Conservation (phyloP, 2,329 filamentous ascomycete genomes). For the Colletotrichum neosansevieriae region DNA sequence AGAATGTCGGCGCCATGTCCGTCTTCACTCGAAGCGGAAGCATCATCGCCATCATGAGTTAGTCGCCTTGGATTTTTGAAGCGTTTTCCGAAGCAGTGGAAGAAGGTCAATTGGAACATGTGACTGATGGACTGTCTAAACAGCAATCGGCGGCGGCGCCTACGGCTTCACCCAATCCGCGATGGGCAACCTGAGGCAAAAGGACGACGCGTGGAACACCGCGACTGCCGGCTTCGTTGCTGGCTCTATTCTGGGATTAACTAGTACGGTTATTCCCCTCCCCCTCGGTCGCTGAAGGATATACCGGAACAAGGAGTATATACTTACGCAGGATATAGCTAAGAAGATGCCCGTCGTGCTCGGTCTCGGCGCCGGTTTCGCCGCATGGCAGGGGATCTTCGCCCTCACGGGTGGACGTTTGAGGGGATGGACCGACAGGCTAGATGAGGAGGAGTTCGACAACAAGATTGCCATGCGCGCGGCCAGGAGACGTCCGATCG, state of each 20-base stretch:
- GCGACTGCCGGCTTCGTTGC: conserved; percentile 81
- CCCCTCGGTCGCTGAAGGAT: conserved; percentile 10
- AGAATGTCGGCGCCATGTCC: conserved; percentile 84
- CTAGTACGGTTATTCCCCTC: conserved; percentile 66
- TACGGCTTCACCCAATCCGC: conserved; percentile 84
- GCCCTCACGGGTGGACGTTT: conserved; percentile 76
- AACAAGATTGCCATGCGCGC: conserved; percentile 80
- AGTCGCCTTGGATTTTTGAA: neutral
- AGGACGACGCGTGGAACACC: conserved; percentile 82
- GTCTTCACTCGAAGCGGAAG: conserved; percentile 84
- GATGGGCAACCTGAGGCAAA: conserved; percentile 86
- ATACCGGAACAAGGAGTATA: neutral
- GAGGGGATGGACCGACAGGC: conserved; percentile 57
- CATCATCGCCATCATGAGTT: conserved; percentile 66
- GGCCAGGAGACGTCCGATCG: conserved; percentile 78
- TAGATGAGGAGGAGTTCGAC: conserved; percentile 77
- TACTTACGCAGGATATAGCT: conserved; percentile 44
- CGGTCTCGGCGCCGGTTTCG: conserved; percentile 72
- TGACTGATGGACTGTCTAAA: conserved; percentile 11
- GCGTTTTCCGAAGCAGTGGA: neutral
- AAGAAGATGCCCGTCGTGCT: conserved; percentile 76
- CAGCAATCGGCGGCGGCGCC: conserved; percentile 78
- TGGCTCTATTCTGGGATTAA: conserved; percentile 78
- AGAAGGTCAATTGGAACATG: neutral
- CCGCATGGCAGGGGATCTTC: conserved; percentile 71